A percentile compares a stretch with the other conserved stretches of the same genome.
Conservation (phyloP, 2,329 filamentous ascomycete genomes). For the Mycosphaerella sp. region DNA sequence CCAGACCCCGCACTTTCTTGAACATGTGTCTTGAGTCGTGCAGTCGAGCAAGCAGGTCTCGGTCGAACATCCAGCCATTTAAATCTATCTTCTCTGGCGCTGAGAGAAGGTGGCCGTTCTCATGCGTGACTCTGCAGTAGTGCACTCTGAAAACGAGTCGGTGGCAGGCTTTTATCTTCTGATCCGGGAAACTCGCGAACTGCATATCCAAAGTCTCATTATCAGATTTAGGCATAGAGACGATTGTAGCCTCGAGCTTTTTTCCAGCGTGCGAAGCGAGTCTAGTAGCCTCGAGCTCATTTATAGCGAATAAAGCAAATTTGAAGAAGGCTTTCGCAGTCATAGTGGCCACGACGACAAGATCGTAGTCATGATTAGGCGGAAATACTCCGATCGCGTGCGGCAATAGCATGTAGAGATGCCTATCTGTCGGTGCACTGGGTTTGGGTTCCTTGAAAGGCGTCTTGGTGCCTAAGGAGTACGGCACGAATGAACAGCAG, state of each 20-base stretch:
- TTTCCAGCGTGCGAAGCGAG: not conserved
- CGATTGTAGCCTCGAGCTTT: conserved; percentile 8
- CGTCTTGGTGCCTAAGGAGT: conserved; percentile 1
- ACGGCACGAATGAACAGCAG: not conserved
- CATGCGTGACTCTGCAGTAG: conserved; percentile 6
- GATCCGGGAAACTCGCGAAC: not conserved
- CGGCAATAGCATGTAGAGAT: conserved; percentile 8
- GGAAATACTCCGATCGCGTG: conserved; percentile 4
- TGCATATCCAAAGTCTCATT: not conserved
- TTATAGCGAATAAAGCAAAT: conserved; percentile 12
- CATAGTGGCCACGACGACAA: conserved; percentile 21
- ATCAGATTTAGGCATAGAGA: not conserved
- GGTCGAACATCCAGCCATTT: not conserved
- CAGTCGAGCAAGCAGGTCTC: conserved; percentile 2
- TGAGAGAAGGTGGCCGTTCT: conserved; percentile 1
- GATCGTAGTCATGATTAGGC: not conserved
- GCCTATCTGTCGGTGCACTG: conserved; percentile 2
- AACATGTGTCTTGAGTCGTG: conserved; percentile 2
- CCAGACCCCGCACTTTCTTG: not conserved
- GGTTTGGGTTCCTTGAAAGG: conserved; percentile 1
- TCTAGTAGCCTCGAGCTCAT: conserved; percentile 9
- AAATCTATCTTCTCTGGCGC: conserved; percentile 2
- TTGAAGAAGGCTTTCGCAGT: conserved; percentile 19
- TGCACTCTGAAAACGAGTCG: not conserved
- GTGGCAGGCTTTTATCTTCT: not conserved